phyloP scores from a whole-genome alignment of 106 monocot species.

The Apostasia shenzhenica region DNA sequence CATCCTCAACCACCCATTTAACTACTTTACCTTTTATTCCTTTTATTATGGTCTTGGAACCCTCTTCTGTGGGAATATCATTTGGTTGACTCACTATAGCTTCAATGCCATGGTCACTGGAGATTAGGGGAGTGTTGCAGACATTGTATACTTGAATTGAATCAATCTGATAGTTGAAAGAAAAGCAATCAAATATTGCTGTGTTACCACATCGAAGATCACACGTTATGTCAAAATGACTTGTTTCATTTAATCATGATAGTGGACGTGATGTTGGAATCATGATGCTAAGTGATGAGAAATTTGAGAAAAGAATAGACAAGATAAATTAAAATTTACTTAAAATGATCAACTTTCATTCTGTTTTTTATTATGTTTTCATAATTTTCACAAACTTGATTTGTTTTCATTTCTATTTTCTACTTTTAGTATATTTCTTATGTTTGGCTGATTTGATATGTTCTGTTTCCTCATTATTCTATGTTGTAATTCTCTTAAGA shows the following conservation, averaged over 20 bases:
- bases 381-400: too few relatives aligned
- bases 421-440: too few relatives aligned
- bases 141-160: neutral
- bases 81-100: neutral
- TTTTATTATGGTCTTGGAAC: neutral
- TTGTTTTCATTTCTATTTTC: too few relatives aligned
- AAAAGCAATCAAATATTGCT: neutral
- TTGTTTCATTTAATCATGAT: too few relatives aligned
- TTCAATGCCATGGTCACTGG: neutral
- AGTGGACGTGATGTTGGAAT: too few relatives aligned
- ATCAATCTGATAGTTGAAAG: slow-evolving; percentile 1
- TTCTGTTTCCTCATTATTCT: too few relatives aligned
- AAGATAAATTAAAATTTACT: neutral
- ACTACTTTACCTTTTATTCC: slow-evolving; percentile 7
- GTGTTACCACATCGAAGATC: neutral
- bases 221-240: too few relatives aligned
- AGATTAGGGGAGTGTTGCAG: neutral
- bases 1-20: slow-evolving; percentile 54
- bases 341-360: too few relatives aligned
- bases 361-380: too few relatives aligned
- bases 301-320: neutral
- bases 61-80: neutral
- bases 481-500: too few relatives aligned
- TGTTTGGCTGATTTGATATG: too few relatives aligned
- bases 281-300: neutral